Evolutionary conservation across 805 yeast genomes (phyloP).

Genomic region (Candida manassasensis): DNA sequence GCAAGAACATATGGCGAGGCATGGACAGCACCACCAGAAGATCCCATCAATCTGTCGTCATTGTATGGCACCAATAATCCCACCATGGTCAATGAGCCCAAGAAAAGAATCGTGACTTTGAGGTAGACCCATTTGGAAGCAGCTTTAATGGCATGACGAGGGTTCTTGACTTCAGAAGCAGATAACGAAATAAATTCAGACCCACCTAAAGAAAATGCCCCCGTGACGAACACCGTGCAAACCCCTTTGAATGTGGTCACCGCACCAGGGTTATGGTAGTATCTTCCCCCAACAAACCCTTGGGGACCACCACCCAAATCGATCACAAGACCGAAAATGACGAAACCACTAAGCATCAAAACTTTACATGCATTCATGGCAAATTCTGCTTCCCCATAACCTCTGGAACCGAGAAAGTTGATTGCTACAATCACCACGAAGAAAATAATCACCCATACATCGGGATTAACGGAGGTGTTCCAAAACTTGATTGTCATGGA

Average conservation of each 20-base stretch:
- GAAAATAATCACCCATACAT: conserved; percentile 53
- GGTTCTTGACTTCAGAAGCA: conserved; percentile 35
- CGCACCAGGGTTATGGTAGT: conserved; percentile 38
- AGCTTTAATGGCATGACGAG: conserved; percentile 33
- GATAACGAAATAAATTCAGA: conserved; percentile 37
- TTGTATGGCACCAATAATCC: conserved; percentile 37
- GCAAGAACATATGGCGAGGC: conserved; percentile 43
- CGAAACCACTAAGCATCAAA: conserved; percentile 33
- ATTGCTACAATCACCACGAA: conserved; percentile 41
- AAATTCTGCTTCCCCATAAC: conserved; percentile 42
- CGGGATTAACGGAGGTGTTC: conserved; percentile 46
- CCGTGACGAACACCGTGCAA: conserved; percentile 36
- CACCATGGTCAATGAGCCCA: conserved; percentile 35
- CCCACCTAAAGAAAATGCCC: conserved; percentile 39
- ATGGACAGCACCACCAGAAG: conserved; percentile 24
- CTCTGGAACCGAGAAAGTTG: conserved; percentile 42
- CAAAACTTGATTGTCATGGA: conserved; percentile 58
- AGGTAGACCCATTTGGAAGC: conserved; percentile 39
- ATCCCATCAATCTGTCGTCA: conserved; percentile 30
- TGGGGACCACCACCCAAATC: conserved; percentile 33
- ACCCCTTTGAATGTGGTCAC: conserved; percentile 37
- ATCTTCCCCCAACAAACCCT: conserved; percentile 37
- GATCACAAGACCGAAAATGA: conserved; percentile 36
- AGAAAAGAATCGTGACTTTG: conserved; percentile 33
- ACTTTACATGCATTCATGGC: conserved; percentile 33